Evolutionary conservation across 768 basidiomycete species (phyloP).

Genomic region (Neoboletus brunneissimus): DNA sequence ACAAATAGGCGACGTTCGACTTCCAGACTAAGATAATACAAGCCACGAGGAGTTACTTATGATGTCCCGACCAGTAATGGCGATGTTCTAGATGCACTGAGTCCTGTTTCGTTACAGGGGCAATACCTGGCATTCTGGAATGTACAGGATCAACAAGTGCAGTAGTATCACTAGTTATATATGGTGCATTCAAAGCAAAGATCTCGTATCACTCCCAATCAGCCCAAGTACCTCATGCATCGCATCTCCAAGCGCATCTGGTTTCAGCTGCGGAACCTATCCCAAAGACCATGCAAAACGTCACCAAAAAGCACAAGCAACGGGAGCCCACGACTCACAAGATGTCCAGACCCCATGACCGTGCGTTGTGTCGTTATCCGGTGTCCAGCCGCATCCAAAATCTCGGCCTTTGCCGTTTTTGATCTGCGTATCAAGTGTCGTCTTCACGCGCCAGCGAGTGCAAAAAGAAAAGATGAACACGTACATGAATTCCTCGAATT

Average conservation of each 20-base stretch:
- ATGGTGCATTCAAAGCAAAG: conserved; percentile 15
- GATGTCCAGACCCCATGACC: conserved; percentile 29
- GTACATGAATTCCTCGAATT: conserved; percentile 31
- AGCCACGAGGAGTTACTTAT: neutral
- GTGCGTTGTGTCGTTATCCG: conserved; percentile 20
- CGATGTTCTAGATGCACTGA: neutral
- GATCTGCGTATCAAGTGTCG: conserved; percentile 14
- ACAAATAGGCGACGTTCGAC: neutral
- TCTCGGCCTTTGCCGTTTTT: conserved; percentile 24
- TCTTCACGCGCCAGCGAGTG: neutral
- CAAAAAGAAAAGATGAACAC: neutral
- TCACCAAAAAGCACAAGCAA: neutral
- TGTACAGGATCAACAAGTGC: neutral
- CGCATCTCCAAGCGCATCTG: conserved; percentile 25
- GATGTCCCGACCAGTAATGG: neutral
- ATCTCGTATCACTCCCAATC: conserved; percentile 7
- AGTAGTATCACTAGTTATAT: too few species aligned
- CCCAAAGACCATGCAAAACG: neutral
- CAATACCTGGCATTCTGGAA: neutral
- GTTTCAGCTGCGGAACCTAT: conserved; percentile 31
- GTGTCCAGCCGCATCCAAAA: conserved; percentile 27
- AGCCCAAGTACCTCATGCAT: conserved; percentile 24
- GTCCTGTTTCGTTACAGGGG: neutral
- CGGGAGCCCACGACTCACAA: conserved; percentile 14
- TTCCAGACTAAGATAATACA: neutral